Conservation (phyloP, 805 yeast genomes). For the Maudiozyma barnettii region DNA sequence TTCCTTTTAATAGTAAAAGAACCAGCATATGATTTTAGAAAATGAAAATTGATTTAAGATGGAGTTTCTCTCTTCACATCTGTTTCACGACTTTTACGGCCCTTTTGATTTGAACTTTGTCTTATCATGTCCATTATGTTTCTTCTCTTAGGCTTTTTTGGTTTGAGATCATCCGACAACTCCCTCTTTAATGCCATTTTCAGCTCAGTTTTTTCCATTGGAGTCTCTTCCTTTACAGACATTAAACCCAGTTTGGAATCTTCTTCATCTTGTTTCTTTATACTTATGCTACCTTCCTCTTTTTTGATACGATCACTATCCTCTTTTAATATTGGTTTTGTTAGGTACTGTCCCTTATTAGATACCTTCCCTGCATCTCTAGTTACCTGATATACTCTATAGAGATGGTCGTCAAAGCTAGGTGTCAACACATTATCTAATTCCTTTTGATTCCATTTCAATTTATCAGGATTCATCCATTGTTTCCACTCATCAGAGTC, state of each 20-base stretch:
- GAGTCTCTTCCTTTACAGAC: background rate
- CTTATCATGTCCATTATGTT: slow-evolving; percentile 5
- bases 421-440: slow-evolving; percentile 35
- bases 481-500: slow-evolving; percentile 44
- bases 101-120: background rate
- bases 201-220: background rate
- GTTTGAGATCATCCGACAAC: background rate
- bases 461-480: slow-evolving; percentile 47
- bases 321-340: slow-evolving; percentile 17
- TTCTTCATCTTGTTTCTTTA: background rate
- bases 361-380: slow-evolving; percentile 54
- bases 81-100: background rate
- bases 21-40: too few species aligned
- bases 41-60: too few species aligned
- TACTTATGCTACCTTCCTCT: slow-evolving; percentile 2
- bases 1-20: too few species aligned
- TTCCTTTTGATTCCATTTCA: slow-evolving; percentile 32
- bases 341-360: slow-evolving; percentile 34
- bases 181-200: background rate
- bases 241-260: background rate
- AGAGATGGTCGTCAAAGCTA: slow-evolving; percentile 24
- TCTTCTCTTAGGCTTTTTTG: background rate
- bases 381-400: slow-evolving; percentile 48
- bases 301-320: slow-evolving; percentile 1
- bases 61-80: background rate